phyloP scores from a whole-genome alignment of 305 asterid genomes.

The Solanum hybrid region DNA sequence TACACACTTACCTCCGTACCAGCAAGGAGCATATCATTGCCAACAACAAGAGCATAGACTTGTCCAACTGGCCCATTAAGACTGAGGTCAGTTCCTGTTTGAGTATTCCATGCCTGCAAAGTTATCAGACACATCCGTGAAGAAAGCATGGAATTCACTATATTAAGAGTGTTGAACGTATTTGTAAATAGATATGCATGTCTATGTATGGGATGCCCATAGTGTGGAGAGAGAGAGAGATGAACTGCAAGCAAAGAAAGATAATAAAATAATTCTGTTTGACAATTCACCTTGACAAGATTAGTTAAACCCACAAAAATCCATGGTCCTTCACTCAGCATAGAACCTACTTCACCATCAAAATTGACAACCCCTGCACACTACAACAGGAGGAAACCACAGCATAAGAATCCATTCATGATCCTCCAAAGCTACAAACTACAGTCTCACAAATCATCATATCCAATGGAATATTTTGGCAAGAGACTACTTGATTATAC shows the following conservation, averaged over 20 bases:
- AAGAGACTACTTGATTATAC: neutral
- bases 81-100: slow-evolving; percentile 70
- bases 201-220: neutral
- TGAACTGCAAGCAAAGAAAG: neutral
- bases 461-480: neutral
- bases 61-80: slow-evolving; percentile 91
- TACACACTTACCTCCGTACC: slow-evolving; percentile 67
- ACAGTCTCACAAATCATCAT: neutral
- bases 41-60: slow-evolving; percentile 86
- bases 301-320: slow-evolving; percentile 75
- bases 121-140: slow-evolving; percentile 9
- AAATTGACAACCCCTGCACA: slow-evolving; percentile 51
- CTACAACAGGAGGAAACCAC: slow-evolving; percentile 28
- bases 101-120: slow-evolving; percentile 88
- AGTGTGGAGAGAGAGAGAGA: neutral
- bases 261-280: neutral
- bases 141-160: neutral
- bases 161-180: neutral
- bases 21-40: slow-evolving; percentile 74
- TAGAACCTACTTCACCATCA: slow-evolving; percentile 72
- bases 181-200: neutral
- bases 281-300: slow-evolving; percentile 65
- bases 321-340: slow-evolving; percentile 97
- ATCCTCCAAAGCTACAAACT: neutral
- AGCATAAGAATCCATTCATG: slow-evolving; percentile 6